A percentile compares a stretch with the other conserved stretches of the same genome.
phyloP scores from a whole-genome alignment of 202 grass and related monocot species.

The Digitaria exilis region DNA sequence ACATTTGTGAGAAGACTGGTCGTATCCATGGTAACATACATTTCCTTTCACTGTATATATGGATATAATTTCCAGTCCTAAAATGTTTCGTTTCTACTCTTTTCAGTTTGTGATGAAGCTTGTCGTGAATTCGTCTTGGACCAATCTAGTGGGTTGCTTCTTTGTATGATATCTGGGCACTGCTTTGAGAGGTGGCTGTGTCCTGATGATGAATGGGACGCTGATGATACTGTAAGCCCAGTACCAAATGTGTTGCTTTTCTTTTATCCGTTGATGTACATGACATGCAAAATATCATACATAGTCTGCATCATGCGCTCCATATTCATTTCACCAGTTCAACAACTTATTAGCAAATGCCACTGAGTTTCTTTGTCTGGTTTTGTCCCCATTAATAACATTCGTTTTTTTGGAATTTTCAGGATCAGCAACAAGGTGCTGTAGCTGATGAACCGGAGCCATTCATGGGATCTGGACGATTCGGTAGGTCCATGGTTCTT shows the following conservation, averaged over 20 bases:
- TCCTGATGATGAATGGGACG: constrained; percentile 72
- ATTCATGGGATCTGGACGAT: constrained; percentile 93
- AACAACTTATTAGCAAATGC: constrained; percentile 1
- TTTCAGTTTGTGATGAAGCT: constrained; percentile 87
- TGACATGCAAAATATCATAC: not conserved
- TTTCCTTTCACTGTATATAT: not conserved
- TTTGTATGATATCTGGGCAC: constrained; percentile 94
- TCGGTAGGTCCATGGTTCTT: constrained; percentile 47
- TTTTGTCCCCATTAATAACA: not conserved
- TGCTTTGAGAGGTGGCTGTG: constrained; percentile 86
- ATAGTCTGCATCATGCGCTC: not conserved
- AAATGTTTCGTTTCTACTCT: constrained; percentile 13
- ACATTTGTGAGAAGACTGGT: constrained; percentile 97
- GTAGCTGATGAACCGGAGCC: constrained; percentile 83
- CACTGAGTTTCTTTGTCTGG: not conserved
- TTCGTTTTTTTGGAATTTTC: constrained; percentile 39
- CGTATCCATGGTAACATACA: constrained; percentile 69
- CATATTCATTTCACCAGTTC: not conserved
- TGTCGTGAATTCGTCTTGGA: constrained; percentile 92
- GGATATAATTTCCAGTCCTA: constrained; percentile 1
- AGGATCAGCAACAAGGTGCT: constrained; percentile 83
- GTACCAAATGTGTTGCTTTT: not conserved
- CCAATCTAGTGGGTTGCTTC: constrained; percentile 73
- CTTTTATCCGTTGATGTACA: not conserved
- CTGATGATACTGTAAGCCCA: constrained; percentile 63